phyloP scores from a whole-genome alignment of 306 rosid genomes.

The Hippophae gyantsensis region DNA sequence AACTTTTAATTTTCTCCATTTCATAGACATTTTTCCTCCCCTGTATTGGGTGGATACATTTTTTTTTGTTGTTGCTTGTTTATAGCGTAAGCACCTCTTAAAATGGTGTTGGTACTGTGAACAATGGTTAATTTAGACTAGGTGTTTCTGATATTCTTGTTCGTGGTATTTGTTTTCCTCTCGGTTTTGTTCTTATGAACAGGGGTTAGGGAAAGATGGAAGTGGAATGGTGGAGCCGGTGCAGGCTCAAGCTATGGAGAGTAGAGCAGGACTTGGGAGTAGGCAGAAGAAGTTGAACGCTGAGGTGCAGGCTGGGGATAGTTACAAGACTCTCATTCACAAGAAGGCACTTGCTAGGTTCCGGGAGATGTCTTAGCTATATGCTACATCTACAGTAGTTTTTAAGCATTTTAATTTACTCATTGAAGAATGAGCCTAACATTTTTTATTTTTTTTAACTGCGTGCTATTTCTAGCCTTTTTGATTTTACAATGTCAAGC shows the following conservation, averaged over 20 bases:
- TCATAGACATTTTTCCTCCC: too few species aligned
- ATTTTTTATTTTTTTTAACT: too few species aligned
- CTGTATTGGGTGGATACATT: too few species aligned
- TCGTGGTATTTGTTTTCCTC: constrained; percentile 22
- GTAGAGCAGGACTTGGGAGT: constrained; percentile 94
- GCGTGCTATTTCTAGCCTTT: too few species aligned
- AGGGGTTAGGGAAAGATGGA: constrained; percentile 97
- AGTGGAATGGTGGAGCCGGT: constrained; percentile 96
- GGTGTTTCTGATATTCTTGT: constrained; percentile 27
- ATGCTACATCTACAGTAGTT: background rate
- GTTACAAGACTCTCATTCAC: constrained; percentile 83
- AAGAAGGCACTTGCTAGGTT: constrained; percentile 95
- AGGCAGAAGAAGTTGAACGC: constrained; percentile 85
- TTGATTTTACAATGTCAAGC: too few species aligned
- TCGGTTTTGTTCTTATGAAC: constrained; percentile 29
- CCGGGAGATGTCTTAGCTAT: constrained; percentile 60
- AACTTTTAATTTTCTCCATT: too few species aligned
- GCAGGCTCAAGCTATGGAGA: constrained; percentile 68
- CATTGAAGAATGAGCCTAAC: too few species aligned
- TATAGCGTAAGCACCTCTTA: too few species aligned
- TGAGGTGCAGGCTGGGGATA: constrained; percentile 85
- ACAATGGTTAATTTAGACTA: background rate
- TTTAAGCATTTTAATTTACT: too few species aligned
- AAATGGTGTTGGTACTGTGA: too few species aligned
- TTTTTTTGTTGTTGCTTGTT: too few species aligned